Evolutionary conservation across 2,329 filamentous ascomycete species (phyloP).

Genomic region (Magnaporthiopsis incrustans): DNA sequence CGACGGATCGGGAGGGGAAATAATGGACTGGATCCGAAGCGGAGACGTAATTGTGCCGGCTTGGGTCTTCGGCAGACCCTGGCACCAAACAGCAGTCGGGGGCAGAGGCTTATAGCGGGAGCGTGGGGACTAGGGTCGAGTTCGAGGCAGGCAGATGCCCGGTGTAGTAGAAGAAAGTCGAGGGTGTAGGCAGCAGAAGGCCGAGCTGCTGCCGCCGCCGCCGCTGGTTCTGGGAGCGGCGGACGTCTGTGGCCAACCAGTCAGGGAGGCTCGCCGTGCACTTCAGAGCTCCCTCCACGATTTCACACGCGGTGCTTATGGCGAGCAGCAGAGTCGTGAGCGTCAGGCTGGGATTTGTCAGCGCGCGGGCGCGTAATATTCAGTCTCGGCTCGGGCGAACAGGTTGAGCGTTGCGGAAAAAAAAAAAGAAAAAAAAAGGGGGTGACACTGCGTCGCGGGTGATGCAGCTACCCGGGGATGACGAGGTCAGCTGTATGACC

Average conservation of each 20-base stretch:
- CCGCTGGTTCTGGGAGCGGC: neutral
- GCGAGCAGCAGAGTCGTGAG: too few relatives aligned
- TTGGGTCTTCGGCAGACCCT: slow-evolving; percentile 31
- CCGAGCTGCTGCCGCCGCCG: neutral
- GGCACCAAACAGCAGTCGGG: neutral
- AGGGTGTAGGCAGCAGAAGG: neutral
- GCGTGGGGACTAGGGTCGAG: neutral
- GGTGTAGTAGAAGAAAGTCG: neutral
- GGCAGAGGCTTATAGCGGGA: neutral
- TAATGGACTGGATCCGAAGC: slow-evolving; percentile 42
- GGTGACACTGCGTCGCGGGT: neutral
- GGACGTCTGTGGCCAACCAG: neutral
- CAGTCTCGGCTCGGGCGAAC: too few relatives aligned
- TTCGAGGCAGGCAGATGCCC: neutral
- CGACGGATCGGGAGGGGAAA: slow-evolving; percentile 36
- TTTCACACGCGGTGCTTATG: too few relatives aligned
- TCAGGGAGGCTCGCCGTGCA: too few relatives aligned
- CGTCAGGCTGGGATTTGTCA: too few relatives aligned
- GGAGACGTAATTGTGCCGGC: slow-evolving; percentile 42
- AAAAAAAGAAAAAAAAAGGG: too few relatives aligned
- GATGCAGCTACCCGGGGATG: neutral
- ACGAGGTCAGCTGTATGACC: neutral
- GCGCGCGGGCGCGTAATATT: too few relatives aligned
- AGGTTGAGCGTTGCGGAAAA: too few relatives aligned
- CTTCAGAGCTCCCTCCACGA: too few relatives aligned